These are phyloP conservation scores for Juglanconis sp. DNA, from an alignment of 2,329 filamentous ascomycete genomes.

Conservation along the genomic window DNA sequence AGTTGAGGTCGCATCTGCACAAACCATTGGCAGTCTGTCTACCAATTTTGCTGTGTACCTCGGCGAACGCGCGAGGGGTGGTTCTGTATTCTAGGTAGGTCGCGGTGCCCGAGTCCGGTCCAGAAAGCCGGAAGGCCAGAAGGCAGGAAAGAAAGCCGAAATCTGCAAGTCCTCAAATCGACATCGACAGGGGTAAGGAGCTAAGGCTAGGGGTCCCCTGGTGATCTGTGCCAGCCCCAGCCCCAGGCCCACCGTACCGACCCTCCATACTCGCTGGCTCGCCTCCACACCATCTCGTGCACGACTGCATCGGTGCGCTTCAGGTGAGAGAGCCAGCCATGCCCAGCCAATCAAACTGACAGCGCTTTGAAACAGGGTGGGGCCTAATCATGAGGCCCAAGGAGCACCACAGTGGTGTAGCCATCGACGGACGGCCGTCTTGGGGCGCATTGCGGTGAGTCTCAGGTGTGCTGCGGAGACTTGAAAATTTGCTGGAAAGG, in stretches of 20 bases:
- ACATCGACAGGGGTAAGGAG: background rate
- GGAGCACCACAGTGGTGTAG: background rate
- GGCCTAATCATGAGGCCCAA: conserved; percentile 1
- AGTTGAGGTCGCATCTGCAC: background rate
- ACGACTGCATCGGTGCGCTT: conserved; percentile 8
- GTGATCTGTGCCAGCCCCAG: background rate
- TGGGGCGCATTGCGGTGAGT: conserved; percentile 3
- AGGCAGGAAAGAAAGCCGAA: background rate
- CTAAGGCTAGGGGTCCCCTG: background rate
- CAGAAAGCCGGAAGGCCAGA: too few relatives aligned
- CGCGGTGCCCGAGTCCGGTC: too few relatives aligned
- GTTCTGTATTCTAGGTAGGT: too few relatives aligned
- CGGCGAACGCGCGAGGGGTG: too few relatives aligned
- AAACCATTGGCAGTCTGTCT: background rate
- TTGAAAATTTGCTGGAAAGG: background rate
- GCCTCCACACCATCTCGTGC: background rate
- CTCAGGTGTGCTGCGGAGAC: conserved; percentile 3
- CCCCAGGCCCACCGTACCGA: background rate
- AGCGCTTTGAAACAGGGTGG: background rate
- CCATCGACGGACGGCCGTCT: background rate
- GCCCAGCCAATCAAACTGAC: conserved; percentile 3
- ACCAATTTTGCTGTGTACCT: background rate
- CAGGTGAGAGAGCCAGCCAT: background rate
- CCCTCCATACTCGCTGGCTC: background rate
- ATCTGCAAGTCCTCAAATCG: background rate